These are phyloP conservation scores for Torulaspora maleeae DNA, from an alignment of 805 yeast genomes.

Conservation along the genomic window DNA sequence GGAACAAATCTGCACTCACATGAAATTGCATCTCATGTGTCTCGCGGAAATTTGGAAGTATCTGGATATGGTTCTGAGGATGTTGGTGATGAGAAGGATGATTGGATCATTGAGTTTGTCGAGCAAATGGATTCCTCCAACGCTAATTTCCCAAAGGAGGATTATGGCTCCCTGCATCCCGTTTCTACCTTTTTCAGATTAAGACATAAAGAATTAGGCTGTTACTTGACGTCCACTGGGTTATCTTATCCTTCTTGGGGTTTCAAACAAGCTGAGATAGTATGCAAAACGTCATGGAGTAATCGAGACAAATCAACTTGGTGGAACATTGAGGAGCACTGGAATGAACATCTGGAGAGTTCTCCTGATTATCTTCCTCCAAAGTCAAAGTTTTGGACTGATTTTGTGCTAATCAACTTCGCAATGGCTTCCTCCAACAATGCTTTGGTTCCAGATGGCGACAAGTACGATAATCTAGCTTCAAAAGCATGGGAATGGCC, in stretches of 20 bases:
- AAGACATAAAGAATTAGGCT: constrained; percentile 60
- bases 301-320: constrained; percentile 76
- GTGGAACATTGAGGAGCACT: constrained; percentile 80
- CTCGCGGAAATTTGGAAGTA: constrained; percentile 53
- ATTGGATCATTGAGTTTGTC: constrained; percentile 70
- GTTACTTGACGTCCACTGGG: constrained; percentile 84
- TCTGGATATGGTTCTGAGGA: constrained; percentile 66
- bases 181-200: constrained; percentile 79
- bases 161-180: constrained; percentile 59
- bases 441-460: constrained; percentile 73
- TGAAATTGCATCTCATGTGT: constrained; percentile 56
- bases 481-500: constrained; percentile 90
- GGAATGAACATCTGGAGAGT: constrained; percentile 52
- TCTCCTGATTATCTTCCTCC: constrained; percentile 51
- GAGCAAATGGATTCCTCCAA: constrained; percentile 46
- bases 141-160: constrained; percentile 39
- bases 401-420: constrained; percentile 66
- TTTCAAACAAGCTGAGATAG: constrained; percentile 94
- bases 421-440: constrained; percentile 88
- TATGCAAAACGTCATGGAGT: constrained; percentile 65
- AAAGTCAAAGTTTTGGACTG: constrained; percentile 69
- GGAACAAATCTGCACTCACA: constrained; percentile 70
- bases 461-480: constrained; percentile 65
- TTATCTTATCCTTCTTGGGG: constrained; percentile 91
- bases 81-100: constrained; percentile 67